phyloP scores from a whole-genome alignment of 176 grass and related monocot genomes.

The Hordeum marinum region DNA sequence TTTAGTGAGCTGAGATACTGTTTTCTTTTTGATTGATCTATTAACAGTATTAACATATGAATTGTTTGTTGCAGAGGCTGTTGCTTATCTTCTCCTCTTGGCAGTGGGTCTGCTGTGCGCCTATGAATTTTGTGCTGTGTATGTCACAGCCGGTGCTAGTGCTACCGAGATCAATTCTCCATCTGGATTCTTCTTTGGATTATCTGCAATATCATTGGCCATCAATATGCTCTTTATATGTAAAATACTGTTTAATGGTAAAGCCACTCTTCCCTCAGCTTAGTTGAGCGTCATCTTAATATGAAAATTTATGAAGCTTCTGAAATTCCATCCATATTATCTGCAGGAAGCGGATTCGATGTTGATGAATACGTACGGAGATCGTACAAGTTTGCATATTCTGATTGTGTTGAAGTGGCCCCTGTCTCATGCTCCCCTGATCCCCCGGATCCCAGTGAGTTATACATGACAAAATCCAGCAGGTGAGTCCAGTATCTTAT shows the following conservation, averaged over 20 bases:
- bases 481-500: constrained; percentile 47
- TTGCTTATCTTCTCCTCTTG: constrained; percentile 93
- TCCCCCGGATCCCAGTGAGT: constrained; percentile 90
- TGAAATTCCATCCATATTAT: constrained; percentile 25
- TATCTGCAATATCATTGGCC: constrained; percentile 91
- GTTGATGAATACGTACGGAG: constrained; percentile 96
- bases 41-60: constrained; percentile 14
- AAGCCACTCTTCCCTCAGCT: background rate
- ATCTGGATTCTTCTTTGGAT: constrained; percentile 96
- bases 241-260: constrained; percentile 98
- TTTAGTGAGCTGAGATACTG: background rate
- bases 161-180: constrained; percentile 88
- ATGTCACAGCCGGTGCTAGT: constrained; percentile 83
- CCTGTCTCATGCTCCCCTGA: constrained; percentile 89
- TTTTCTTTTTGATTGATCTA: background rate
- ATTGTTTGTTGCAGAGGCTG: constrained; percentile 72
- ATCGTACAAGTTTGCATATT: constrained; percentile 97
- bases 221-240: constrained; percentile 99
- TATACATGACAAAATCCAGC: constrained; percentile 87
- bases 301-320: background rate
- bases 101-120: constrained; percentile 87
- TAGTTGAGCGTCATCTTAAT: background rate
- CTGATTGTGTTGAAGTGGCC: constrained; percentile 94
- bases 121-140: constrained; percentile 96
- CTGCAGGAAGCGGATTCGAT: constrained; percentile 85